phyloP scores from a whole-genome alignment of 192 early-diverging fungal genomes.

The Entomortierella beljakovae region DNA sequence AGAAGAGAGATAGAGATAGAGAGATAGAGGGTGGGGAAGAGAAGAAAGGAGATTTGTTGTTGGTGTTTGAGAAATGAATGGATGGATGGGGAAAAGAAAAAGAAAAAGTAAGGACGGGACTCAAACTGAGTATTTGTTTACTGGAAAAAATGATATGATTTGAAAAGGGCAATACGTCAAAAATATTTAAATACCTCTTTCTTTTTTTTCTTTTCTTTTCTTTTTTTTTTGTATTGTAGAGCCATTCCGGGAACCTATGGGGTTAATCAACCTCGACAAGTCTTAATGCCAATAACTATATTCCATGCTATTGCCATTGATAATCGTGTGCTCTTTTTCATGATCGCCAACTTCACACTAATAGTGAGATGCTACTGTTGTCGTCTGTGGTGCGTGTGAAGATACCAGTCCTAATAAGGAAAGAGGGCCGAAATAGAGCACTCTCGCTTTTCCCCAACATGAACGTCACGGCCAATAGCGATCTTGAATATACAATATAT shows the following conservation, averaged over 20 bases:
- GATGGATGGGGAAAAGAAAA: slow-evolving; percentile 11
- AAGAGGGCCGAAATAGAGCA: slow-evolving; percentile 17
- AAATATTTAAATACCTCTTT: not conserved
- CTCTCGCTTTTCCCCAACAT: no score
- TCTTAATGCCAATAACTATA: no score
- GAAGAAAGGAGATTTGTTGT: not conserved
- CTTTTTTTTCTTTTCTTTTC: not conserved
- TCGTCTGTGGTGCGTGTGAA: slow-evolving; percentile 7
- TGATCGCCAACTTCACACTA: not conserved
- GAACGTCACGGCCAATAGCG: not conserved
- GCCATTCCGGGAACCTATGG: no score
- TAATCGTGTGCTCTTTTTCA: not conserved
- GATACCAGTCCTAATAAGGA: slow-evolving; percentile 3
- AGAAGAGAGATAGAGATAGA: not conserved
- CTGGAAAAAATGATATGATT: slow-evolving; percentile 4
- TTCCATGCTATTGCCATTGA: not conserved
- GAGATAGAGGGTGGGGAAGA: no score
- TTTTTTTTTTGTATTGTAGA: no score
- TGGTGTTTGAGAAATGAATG: not conserved
- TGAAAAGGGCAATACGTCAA: no score
- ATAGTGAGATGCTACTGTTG: no score
- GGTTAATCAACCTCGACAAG: no score
- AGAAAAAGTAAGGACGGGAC: slow-evolving; percentile 5
- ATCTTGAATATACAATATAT: no score
- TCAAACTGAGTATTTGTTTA: slow-evolving; percentile 12